Evolutionary conservation across 2,329 filamentous ascomycete species (phyloP), one percentile per base, ranked within the genome.

Genomic region (Ascochyta clinopodiicola): DNA sequence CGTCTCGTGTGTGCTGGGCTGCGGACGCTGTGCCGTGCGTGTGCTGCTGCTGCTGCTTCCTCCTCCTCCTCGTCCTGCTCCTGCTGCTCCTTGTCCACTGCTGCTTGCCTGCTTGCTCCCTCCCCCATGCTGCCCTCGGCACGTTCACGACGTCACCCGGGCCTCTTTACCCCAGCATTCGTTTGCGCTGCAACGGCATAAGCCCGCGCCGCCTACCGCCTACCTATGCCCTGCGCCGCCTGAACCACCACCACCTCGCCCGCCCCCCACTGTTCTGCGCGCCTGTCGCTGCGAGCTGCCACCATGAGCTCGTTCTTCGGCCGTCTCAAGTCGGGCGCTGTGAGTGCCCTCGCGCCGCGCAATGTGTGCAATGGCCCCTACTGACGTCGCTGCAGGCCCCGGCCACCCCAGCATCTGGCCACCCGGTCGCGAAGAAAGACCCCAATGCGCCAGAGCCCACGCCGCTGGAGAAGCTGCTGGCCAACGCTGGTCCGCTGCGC

Each of bases 401-500:
- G 50, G 73, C 78, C 57, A 79, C 75, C 67, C 79, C 81, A 67
- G 74, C 78, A 37, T 70, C 77, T 52, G 77, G 75, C 63, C 72
- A 75, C 59, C 72, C 78, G 38, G 78, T 83, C 34, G 71, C 79
- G 53, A 88, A 87, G 77, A 87, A 86, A 70, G 85, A 88, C 64
- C 77, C 80, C 56, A 81, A 84, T 71, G 80, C 81, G 63, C 81
- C 80, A 31, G 79, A 81, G 62, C 79, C 81, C 50, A 87, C 84
- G 40, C 83, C 84, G 37, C 74, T 88, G 31, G 85, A 88, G 77
- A 87, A 92, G 81, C 89, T 96, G 82, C 83, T 99, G 29, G 89
- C 91, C 76, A 89, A 92, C 75, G 87, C 91, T 56, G 93, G 92
- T 3, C 87, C 93, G 2, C 79, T 96, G 64, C 87, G 92, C 69